Base-by-base conservation (phyloP, 495 filamentous ascomycete genomes). In the Penicillium turbatum region DNA sequence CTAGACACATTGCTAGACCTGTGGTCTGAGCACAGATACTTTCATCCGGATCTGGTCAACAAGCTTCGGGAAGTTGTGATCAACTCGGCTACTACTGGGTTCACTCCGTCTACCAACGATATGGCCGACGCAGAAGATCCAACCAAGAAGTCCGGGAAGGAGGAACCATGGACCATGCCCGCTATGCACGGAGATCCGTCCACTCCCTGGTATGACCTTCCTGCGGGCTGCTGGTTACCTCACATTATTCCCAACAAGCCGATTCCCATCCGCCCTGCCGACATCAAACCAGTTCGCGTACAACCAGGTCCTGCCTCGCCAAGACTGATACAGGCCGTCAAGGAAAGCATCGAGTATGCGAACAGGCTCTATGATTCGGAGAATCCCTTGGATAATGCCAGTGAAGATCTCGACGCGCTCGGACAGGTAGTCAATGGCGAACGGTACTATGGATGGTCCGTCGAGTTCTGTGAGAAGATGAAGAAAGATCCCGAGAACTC, bases 391-490 rank as follows among this genome's bases (percentile, higher is more conserved):
- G 72, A 73, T 19, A 66, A 66, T 19, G 61, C 63, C 19, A 40
- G 66, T n/a, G 50, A 68, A 9, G 87, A 92, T 47, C 74, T 91
- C 16, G 85, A 90, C 60, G 82, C 85, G 52, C 74, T 95, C 26
- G 90, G 91, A 15, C 86, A 92, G 64, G 66, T 73, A 7, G 69
- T 90, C 9, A 61, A 70, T n/a, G 82, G 84, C 7, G 84, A 92
- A 30, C 84, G 83, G 7, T 95, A 95, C 62, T 93, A 93, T 63
- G 90, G 89, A 34, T 96, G 90, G 90, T 90, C 87, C 12, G 81
- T 78, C 39, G 69, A 73, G 7, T 96, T 95, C 57, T 95, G 89
- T 70, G 78, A 88, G 57, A 84, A 85, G 55, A 95, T 92, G 87
- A 88, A 85, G 64, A 79, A 79, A 51, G 74, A 76, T 43, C 72